These are phyloP conservation scores for Salix viminalis DNA, from an alignment of 345 rosid genomes.

Conservation along the genomic window DNA sequence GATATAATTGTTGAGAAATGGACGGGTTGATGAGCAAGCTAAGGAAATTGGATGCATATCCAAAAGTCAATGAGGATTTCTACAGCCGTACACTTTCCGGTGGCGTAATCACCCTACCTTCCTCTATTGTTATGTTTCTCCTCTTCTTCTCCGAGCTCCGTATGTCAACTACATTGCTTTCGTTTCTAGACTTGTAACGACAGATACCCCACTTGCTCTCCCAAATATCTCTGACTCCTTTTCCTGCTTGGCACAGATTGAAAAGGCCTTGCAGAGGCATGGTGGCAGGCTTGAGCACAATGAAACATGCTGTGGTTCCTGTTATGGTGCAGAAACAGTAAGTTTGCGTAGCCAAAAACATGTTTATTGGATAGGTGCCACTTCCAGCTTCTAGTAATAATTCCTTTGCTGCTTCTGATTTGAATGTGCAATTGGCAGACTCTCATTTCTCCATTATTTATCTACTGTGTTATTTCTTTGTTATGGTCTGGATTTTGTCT, in stretches of 20 bases:
- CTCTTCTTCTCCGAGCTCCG: conserved; percentile 97
- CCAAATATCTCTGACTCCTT: background rate
- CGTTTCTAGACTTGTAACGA: background rate
- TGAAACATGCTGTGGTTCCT: conserved; percentile 92
- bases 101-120: conserved; percentile 78
- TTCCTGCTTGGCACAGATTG: conserved; percentile 53
- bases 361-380: background rate
- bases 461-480: background rate
- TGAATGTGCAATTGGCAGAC: background rate
- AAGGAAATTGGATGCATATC: conserved; percentile 88
- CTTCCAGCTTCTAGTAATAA: background rate
- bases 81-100: conserved; percentile 94
- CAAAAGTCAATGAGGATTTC: conserved; percentile 94
- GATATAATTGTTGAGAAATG: conserved; percentile 29
- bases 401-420: background rate
- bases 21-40: conserved; percentile 67
- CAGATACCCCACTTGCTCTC: background rate
- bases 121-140: conserved; percentile 85
- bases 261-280: conserved; percentile 87
- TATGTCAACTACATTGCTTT: conserved; percentile 20
- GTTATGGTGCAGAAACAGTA: conserved; percentile 88
- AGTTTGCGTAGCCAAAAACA: conserved; percentile 6
- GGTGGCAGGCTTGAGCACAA: conserved; percentile 98
- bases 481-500: background rate
- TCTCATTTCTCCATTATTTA: background rate